phyloP scores from a whole-genome alignment of 169 alveolate species.

The Besnoitia besnoiti region DNA sequence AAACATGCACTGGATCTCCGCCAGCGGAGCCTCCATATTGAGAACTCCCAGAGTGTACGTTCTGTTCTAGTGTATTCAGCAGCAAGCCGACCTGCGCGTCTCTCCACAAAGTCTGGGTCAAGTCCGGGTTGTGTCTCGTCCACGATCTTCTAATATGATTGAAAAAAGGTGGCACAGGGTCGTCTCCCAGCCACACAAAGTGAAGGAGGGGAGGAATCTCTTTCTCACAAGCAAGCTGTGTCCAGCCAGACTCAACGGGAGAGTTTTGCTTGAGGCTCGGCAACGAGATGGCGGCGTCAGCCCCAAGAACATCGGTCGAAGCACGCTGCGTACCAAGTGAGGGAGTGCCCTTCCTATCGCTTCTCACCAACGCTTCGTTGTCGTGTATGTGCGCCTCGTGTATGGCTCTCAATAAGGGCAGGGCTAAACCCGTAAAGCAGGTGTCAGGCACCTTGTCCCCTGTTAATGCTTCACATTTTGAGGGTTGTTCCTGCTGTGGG shows the following conservation, averaged over 20 bases:
- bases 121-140: not conserved
- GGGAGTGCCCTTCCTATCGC: no score
- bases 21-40: not conserved
- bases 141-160: not conserved
- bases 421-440: no score
- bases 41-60: not conserved
- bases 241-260: not conserved
- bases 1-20: no score
- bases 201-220: constrained; percentile 18
- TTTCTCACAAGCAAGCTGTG: not conserved
- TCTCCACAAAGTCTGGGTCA: constrained; percentile 23
- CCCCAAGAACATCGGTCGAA: not conserved
- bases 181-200: constrained; percentile 16
- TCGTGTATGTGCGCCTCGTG: no score
- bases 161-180: not conserved
- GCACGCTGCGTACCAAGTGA: no score
- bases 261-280: not conserved
- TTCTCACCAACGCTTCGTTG: no score
- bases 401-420: no score
- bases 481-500: no score
- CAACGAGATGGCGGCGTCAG: not conserved
- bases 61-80: not conserved
- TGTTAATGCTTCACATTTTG: no score
- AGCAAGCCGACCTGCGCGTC: not conserved
- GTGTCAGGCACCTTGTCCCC: no score